Evolutionary conservation across 371 early-diverging fungal species (phyloP), one percentile per base, ranked within the genome.

Genomic region (Mortierella sp.): DNA sequence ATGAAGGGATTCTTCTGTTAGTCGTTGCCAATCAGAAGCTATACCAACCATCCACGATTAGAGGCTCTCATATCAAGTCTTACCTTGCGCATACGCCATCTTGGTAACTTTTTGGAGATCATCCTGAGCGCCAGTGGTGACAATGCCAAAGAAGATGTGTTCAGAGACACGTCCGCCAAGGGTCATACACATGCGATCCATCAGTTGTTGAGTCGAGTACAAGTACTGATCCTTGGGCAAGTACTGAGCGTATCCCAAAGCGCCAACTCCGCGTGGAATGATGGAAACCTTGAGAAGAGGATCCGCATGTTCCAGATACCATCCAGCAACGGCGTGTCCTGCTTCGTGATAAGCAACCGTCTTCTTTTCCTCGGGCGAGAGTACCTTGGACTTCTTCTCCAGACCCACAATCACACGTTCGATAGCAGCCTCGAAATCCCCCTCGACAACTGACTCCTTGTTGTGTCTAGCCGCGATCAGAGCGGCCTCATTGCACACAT

Each of bases 401-500:
- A 98, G 82, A 49, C 99, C 99, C 21, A 94, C 99, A 84, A 99
- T 94, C 49, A 99, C 99, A 61, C 99, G 92, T 74, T 99, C 99
- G 63, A 98, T 96, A 29, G 99, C 99, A 46, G 87, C 87, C 82
- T 98, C 99, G 84, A 99, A 99, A 79, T 98, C 96, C 57, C 80
- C 81, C 63, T 91, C 92, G 25, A 86, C 79, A 1, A 98, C 99
- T 12, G 80, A 81, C 39, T 90, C 88, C 55, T 93, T 86, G 45
- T 86, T 83, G 53, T 86, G 79, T 37, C 99, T 90, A 24, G 99
- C 99, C 19, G 98, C 99, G 71, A 98, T 97, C 60, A 99, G 85
- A n/a, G 99, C 98, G 27, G 98, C 96, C 82, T 99, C 99, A 70
- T 99, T 99, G 83, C 98, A 99, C 19, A 98, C 97, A 78, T 99